Percentiles rank a stretch among this genome's conserved stretches.
These are phyloP conservation scores for Termitomyces sp. DNA, from an alignment of 768 basidiomycete genomes.

Conservation along the genomic window DNA sequence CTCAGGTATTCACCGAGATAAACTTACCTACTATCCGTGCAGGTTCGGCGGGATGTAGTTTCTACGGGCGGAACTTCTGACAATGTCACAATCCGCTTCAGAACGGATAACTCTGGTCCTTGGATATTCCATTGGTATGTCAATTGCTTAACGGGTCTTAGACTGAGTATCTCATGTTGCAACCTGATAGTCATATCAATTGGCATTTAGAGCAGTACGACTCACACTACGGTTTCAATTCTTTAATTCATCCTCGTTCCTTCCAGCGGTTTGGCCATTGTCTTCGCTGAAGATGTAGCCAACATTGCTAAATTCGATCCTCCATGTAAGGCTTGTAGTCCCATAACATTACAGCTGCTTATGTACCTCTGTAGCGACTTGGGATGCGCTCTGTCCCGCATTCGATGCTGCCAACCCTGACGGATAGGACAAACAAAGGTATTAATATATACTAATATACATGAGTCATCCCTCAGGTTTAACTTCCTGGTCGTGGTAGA, in stretches of 20 bases:
- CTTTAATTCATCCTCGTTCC: not conserved
- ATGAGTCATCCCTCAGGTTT: no score
- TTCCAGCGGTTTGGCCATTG: conserved; percentile 8
- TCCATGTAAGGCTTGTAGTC: conserved; percentile 1
- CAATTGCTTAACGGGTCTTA: not conserved
- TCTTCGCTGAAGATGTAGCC: conserved; percentile 7
- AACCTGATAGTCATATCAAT: conserved; percentile 6
- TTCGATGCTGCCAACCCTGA: conserved; percentile 2
- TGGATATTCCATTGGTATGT: conserved; percentile 12
- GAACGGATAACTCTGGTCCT: conserved; percentile 9
- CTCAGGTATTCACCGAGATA: not conserved
- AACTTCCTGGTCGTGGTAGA: no score
- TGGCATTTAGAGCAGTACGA: conserved; percentile 11
- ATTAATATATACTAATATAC: no score
- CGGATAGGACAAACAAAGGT: not conserved
- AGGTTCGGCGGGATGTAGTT: conserved; percentile 25
- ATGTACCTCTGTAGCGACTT: not conserved
- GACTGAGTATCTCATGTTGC: no score
- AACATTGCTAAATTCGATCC: not conserved
- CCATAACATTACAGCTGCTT: not conserved
- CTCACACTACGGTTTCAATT: not conserved
- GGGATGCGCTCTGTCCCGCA: conserved; percentile 10
- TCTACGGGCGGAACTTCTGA: conserved; percentile 1
- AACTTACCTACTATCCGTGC: not conserved
- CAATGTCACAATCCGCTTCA: conserved; percentile 11